Base-by-base conservation (phyloP, 192 early-diverging fungal genomes). In the Entomortierella chlamydospora region DNA sequence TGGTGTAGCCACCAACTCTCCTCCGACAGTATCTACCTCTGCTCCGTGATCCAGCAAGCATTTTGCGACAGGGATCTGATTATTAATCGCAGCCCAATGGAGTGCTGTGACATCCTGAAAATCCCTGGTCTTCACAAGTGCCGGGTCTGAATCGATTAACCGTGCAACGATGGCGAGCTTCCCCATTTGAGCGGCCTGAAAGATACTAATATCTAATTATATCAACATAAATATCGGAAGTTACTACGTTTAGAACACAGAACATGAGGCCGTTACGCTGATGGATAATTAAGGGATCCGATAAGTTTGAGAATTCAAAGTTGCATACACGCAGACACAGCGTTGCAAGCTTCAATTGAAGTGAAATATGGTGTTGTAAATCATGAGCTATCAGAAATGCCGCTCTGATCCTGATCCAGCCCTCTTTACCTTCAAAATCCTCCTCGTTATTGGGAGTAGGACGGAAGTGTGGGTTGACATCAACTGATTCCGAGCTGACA, bases 11-110 rank as follows among this genome's bases (percentile, higher is more conserved):
- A 84, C 74, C 28, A 94, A 83, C 18, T 95, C 92, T 42, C 91
- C 91, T 54, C 93, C 94, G 55, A 86, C 58, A 2, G 86, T 86
- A 81, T 99, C 90, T 25, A 97, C 81, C 33, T 89, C 85, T 0
- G 94, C 94, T 34, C 92, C 91, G 47, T 86, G 78, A 72, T 95
- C 95, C 42, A 97, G 83, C 45, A 98, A 81, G 61, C 88, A 95
- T 67, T 89, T 86, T 26, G 91, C 90, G 18, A 96, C 83, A 0
- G 84, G 79, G 51, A 94, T 83, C 26, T 90, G 87, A 57, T 92
- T 91, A 67, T 91, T 90, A 30, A 94, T 88, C 22, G 95, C 91
- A 8, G 96, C 96, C 87, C 93, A 94, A 71, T 98, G 97, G 54
- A 98, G 70, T 10, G 96, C 84, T 3, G 93, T 89, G 68, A 90